Evolutionary conservation across 2,329 filamentous ascomycete genomes (phyloP).

Genomic region (Pseudofabraea citricarpa): DNA sequence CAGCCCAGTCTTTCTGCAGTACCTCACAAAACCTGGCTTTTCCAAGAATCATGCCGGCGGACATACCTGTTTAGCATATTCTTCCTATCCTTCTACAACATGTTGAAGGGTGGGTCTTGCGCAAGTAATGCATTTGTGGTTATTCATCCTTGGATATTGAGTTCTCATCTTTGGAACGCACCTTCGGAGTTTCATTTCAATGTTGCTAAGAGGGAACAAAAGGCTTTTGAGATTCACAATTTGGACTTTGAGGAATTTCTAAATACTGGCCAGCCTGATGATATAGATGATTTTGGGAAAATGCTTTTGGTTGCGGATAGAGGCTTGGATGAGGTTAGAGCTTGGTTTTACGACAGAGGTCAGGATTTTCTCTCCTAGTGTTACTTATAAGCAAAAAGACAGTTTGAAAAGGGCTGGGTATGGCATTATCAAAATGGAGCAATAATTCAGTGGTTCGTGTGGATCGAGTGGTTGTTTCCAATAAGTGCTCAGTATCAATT

Average conservation of each 20-base stretch:
- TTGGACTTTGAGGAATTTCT: not conserved
- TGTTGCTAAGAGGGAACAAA: not conserved
- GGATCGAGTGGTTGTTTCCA: too few species aligned
- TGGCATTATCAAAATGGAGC: too few species aligned
- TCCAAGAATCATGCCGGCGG: not conserved
- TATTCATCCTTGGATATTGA: not conserved
- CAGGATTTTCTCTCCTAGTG: too few species aligned
- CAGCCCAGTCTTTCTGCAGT: too few species aligned
- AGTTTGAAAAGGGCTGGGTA: too few species aligned
- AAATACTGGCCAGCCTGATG: not conserved
- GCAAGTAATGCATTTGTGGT: not conserved
- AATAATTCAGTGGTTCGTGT: too few species aligned
- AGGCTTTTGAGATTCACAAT: not conserved
- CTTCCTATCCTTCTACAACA: conserved; percentile 24
- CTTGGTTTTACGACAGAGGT: not conserved
- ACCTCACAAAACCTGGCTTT: not conserved
- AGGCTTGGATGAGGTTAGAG: not conserved
- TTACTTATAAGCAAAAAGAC: too few species aligned
- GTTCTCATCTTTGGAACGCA: not conserved
- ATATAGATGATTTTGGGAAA: not conserved
- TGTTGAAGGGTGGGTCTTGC: not conserved
- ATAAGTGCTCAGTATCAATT: too few species aligned
- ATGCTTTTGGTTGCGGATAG: not conserved
- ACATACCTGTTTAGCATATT: conserved; percentile 43
- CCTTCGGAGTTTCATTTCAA: not conserved